Evolutionary conservation across 164 flowering plant genomes (phyloP).

Genomic region (Magnolia sinica): DNA sequence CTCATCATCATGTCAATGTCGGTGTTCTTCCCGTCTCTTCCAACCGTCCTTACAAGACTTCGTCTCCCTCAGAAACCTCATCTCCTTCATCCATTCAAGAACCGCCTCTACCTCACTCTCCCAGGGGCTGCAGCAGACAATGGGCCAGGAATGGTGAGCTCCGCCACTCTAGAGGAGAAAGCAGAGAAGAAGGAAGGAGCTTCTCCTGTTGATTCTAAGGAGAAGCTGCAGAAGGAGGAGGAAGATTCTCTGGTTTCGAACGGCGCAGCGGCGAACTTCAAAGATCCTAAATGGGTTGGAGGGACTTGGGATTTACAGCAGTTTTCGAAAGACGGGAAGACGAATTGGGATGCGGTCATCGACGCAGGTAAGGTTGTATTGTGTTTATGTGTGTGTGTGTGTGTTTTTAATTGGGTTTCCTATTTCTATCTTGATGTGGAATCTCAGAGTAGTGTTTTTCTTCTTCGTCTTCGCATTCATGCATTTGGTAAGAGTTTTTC

Average conservation of each 20-base stretch:
- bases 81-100: constrained; percentile 22
- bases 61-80: constrained; percentile 28
- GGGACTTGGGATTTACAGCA: constrained; percentile 95
- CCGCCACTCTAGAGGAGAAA: constrained; percentile 27
- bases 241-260: constrained; percentile 29
- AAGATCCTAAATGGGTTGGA: constrained; percentile 68
- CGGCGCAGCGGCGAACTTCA: constrained; percentile 40
- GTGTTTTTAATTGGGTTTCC: not conserved
- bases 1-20: not conserved
- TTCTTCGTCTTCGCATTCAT: not conserved
- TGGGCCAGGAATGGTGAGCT: constrained; percentile 44
- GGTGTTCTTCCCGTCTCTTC: not conserved
- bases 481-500: no score
- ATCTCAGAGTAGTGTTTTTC: not conserved
- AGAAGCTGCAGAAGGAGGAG: constrained; percentile 22
- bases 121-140: constrained; percentile 37
- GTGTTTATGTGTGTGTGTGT: no score
- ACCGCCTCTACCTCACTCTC: constrained; percentile 13
- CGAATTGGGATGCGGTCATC: constrained; percentile 93
- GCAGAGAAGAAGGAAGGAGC: not conserved
- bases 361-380: constrained; percentile 65
- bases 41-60: constrained; percentile 22
- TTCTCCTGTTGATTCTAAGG: constrained; percentile 1
- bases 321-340: constrained; percentile 66
- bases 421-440: no score